Percentiles rank a stretch among this genome's conserved stretches.
These are phyloP conservation scores for Lecanicillium sp. DNA, from an alignment of 2,329 filamentous ascomycete species.

Conservation along the genomic window DNA sequence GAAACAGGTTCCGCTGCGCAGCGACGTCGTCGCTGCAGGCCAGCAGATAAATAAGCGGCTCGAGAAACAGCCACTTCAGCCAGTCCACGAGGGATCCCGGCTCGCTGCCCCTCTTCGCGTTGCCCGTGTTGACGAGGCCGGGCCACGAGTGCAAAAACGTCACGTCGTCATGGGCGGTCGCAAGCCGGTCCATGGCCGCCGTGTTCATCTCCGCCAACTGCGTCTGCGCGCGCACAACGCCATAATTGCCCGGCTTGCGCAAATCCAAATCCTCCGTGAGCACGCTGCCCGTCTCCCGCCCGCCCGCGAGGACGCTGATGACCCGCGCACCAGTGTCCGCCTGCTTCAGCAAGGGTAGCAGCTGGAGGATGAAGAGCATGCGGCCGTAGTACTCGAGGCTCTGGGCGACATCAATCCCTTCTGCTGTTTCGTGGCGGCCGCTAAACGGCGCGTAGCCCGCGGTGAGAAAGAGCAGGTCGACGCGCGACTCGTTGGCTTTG, in stretches of 20 bases:
- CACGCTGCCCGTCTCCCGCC: slow-evolving; percentile 10
- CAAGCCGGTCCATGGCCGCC: slow-evolving; percentile 16
- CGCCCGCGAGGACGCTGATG: slow-evolving; percentile 18
- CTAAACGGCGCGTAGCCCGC: slow-evolving; percentile 36
- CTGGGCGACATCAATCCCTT: slow-evolving; percentile 34
- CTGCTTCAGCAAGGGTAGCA: slow-evolving; percentile 30
- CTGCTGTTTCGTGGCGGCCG: slow-evolving; percentile 26
- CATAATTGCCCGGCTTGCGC: slow-evolving; percentile 19
- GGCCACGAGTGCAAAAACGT: slow-evolving; percentile 21
- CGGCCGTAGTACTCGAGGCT: slow-evolving; percentile 35
- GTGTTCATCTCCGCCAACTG: slow-evolving; percentile 21
- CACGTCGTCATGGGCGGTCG: slow-evolving; percentile 13
- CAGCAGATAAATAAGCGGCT: slow-evolving; percentile 22
- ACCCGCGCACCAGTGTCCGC: slow-evolving; percentile 18
- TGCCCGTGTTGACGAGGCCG: slow-evolving; percentile 21
- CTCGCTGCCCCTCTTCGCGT: slow-evolving; percentile 18
- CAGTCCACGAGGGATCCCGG: slow-evolving; percentile 18
- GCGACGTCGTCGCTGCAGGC: slow-evolving; percentile 21
- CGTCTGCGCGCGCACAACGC: slow-evolving; percentile 14
- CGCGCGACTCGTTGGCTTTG: slow-evolving; percentile 24
- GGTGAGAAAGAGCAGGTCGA: slow-evolving; percentile 37
- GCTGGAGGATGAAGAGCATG: slow-evolving; percentile 29
- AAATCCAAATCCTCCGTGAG: slow-evolving; percentile 19
- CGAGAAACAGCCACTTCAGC: slow-evolving; percentile 23
- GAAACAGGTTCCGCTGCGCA: slow-evolving; percentile 25